Conservation (phyloP, 345 rosid genomes). For the Sisymbrium altissimum region DNA sequence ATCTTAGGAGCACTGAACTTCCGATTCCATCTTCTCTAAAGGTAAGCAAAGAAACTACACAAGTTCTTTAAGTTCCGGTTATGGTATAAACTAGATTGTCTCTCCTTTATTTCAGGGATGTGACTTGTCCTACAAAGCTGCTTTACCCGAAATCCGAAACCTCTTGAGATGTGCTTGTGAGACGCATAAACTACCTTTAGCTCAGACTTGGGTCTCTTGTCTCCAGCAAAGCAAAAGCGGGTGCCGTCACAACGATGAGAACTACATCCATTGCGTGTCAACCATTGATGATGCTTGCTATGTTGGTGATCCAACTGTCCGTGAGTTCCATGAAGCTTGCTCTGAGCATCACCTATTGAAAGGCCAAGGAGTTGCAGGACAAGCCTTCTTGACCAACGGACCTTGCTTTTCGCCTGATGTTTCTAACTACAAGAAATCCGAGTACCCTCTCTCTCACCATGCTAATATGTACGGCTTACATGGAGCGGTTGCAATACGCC, state of each 20-base stretch:
- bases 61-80: not conserved
- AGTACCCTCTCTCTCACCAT: slow-evolving; percentile 96
- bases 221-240: slow-evolving; percentile 76
- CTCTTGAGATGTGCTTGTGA: slow-evolving; percentile 71
- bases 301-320: slow-evolving; percentile 50
- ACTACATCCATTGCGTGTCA: slow-evolving; percentile 66
- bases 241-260: slow-evolving; percentile 72
- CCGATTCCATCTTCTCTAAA: slow-evolving; percentile 36
- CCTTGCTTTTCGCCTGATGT: slow-evolving; percentile 83
- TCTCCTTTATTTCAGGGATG: slow-evolving; percentile 41
- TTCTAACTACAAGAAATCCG: slow-evolving; percentile 50
- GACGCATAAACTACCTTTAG: slow-evolving; percentile 76
- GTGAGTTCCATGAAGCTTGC: slow-evolving; percentile 79
- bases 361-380: slow-evolving; percentile 89
- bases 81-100: slow-evolving; percentile 15
- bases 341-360: slow-evolving; percentile 90
- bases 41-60: slow-evolving; percentile 39
- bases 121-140: slow-evolving; percentile 57
- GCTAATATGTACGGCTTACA: slow-evolving; percentile 74
- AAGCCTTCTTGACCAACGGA: slow-evolving; percentile 81
- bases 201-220: slow-evolving; percentile 86
- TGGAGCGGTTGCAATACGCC: slow-evolving; percentile 84
- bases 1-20: slow-evolving; percentile 66
- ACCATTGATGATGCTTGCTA: slow-evolving; percentile 77
- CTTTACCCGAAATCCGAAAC: slow-evolving; percentile 70